These are phyloP conservation scores for Parachlorella kessleri DNA, from an alignment of 139 green algal genomes.

Conservation along the genomic window DNA sequence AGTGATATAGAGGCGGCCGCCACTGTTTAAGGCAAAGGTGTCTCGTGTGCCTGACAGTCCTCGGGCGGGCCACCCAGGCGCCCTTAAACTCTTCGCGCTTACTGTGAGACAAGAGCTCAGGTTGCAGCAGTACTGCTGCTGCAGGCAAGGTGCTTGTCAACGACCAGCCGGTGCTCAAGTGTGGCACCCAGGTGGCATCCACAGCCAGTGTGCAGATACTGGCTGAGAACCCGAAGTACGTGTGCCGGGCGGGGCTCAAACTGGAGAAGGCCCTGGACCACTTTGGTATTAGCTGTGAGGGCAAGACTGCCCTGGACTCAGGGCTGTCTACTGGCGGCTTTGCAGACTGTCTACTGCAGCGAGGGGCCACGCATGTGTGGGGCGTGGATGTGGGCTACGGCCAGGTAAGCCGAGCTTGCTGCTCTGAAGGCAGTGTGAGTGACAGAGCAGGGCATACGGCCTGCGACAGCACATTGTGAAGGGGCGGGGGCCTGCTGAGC, in stretches of 20 bases:
- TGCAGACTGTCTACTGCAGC: conserved; percentile 96
- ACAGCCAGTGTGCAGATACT: conserved; percentile 65
- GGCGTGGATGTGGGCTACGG: conserved; percentile 97
- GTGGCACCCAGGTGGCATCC: conserved; percentile 65
- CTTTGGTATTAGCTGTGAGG: conserved; percentile 81
- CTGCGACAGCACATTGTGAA: no score
- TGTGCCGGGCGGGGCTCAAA: conserved; percentile 89
- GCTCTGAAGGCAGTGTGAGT: background rate
- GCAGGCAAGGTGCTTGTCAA: conserved; percentile 83
- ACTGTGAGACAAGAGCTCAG: no score
- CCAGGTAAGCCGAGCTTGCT: conserved; percentile 78
- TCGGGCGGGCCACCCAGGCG: no score
- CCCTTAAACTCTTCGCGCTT: no score
- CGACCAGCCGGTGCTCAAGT: conserved; percentile 67
- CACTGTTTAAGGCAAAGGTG: no score
- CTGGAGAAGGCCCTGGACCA: conserved; percentile 89
- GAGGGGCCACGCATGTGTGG: conserved; percentile 78
- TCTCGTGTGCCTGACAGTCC: no score
- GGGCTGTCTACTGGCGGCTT: conserved; percentile 97
- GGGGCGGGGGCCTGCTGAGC: no score
- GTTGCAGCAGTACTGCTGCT: no score
- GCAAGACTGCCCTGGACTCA: conserved; percentile 79
- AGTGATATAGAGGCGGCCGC: no score
- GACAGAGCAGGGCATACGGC: no score
- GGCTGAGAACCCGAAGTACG: conserved; percentile 83